These are phyloP conservation scores for Pythium brassicae DNA, from an alignment of 352 stramenopile genomes.

Conservation along the genomic window DNA sequence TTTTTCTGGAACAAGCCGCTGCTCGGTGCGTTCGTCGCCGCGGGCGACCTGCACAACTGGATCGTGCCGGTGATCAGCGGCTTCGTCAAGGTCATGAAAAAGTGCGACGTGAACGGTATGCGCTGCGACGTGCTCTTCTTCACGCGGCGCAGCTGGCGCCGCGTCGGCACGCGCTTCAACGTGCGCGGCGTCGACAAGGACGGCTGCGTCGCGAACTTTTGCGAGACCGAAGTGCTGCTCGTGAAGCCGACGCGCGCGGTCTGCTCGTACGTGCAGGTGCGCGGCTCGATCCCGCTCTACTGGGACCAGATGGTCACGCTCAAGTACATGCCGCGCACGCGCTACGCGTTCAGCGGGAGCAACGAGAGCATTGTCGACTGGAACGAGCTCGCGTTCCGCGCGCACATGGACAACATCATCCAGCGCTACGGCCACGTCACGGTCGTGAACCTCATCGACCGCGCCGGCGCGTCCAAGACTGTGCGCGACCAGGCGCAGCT, in stretches of 20 bases:
- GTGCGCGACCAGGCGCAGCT: conserved; percentile 88
- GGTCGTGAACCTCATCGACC: conserved; percentile 94
- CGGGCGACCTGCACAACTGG: conserved; percentile 42
- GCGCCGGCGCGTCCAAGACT: conserved; percentile 57
- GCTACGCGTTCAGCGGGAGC: conserved; percentile 53
- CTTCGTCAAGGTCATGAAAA: conserved; percentile 68
- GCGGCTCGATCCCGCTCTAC: conserved; percentile 93
- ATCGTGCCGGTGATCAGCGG: conserved; percentile 64
- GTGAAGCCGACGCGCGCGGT: conserved; percentile 56
- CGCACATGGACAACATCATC: conserved; percentile 69
- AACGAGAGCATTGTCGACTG: conserved; percentile 63
- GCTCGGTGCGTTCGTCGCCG: conserved; percentile 40
- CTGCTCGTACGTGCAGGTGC: conserved; percentile 91
- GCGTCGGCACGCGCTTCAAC: conserved; percentile 91
- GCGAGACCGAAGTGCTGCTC: conserved; percentile 93
- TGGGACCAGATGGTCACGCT: conserved; percentile 89
- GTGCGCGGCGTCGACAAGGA: conserved; percentile 87
- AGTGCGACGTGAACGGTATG: conserved; percentile 56
- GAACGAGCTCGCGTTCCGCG: conserved; percentile 67
- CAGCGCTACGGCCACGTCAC: conserved; percentile 66
- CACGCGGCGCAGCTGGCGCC: conserved; percentile 62
- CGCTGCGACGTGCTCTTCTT: conserved; percentile 68
- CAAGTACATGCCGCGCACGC: conserved; percentile 91
- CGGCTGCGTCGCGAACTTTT: conserved; percentile 91
- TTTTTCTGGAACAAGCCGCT: conserved; percentile 93